Percentiles rank a stretch among this genome's conserved stretches.
Evolutionary conservation across 2,329 filamentous ascomycete genomes (phyloP).

Genomic region (Colletotrichum sp.): DNA sequence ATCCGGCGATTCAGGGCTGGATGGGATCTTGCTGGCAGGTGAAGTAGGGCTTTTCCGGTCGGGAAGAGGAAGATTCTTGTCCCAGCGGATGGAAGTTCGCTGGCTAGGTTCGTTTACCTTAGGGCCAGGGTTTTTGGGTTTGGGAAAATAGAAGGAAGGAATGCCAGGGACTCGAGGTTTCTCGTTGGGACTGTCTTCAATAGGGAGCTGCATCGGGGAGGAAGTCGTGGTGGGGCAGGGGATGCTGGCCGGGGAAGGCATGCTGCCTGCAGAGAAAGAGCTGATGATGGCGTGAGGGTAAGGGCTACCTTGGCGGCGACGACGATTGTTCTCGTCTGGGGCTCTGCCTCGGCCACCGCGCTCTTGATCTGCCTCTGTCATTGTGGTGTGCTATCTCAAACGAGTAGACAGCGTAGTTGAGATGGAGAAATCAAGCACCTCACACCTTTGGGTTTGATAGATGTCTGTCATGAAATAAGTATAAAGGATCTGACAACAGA

Average conservation of each 20-base stretch:
- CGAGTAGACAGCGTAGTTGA: not conserved
- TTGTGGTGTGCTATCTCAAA: not conserved
- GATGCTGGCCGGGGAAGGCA: not conserved
- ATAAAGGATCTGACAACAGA: not conserved
- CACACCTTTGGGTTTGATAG: not conserved
- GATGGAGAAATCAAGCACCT: not conserved
- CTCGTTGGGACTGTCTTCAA: not conserved
- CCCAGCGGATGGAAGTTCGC: slow-evolving; percentile 2
- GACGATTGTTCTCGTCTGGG: not conserved
- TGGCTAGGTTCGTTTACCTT: not conserved
- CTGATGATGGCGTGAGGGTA: not conserved
- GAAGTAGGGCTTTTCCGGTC: not conserved
- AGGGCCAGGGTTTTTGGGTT: not conserved
- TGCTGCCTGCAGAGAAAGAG: not conserved
- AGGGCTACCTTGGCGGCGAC: not conserved
- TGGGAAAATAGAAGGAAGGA: not conserved
- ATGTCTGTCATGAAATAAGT: not conserved
- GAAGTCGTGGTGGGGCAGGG: not conserved
- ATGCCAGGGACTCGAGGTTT: not conserved
- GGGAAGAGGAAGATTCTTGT: slow-evolving; percentile 2
- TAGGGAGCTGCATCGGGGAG: not conserved
- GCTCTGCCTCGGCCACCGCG: not conserved
- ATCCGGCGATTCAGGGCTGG: not conserved
- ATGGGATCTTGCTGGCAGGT: not conserved
- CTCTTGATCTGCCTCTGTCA: not conserved